phyloP scores from a whole-genome alignment of 768 basidiomycete species.

The Rubroboletus satanas region DNA sequence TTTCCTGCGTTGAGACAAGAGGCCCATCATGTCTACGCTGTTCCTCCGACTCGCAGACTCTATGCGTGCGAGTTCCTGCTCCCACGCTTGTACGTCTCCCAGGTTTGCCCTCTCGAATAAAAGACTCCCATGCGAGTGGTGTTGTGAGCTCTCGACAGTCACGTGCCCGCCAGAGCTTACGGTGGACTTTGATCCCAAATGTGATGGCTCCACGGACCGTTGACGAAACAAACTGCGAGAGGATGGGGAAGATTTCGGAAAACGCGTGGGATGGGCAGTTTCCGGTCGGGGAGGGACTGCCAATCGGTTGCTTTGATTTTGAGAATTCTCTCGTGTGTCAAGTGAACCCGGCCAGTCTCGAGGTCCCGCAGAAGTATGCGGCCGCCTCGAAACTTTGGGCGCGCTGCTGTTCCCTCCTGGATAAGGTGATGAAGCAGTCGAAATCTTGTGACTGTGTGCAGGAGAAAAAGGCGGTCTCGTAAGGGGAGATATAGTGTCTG shows the following conservation, averaged over 20 bases:
- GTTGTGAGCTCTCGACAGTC: conserved; percentile 17
- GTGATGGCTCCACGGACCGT: conserved; percentile 24
- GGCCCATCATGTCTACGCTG: conserved; percentile 37
- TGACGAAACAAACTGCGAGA: conserved; percentile 20
- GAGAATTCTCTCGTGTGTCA: conserved; percentile 15
- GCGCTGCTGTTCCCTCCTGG: conserved; percentile 25
- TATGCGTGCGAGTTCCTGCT: conserved; percentile 70
- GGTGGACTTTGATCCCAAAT: conserved; percentile 31
- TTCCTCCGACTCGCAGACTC: conserved; percentile 55
- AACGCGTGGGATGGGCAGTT: conserved; percentile 24
- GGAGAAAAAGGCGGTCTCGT: conserved; percentile 4
- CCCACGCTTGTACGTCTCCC: conserved; percentile 62
- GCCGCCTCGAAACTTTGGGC: conserved; percentile 43
- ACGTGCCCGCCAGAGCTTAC: conserved; percentile 48
- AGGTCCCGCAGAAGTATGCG: conserved; percentile 74
- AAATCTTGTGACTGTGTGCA: conserved; percentile 26
- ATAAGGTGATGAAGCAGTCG: conserved; percentile 31
- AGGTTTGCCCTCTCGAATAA: conserved; percentile 28
- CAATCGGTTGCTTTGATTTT: conserved; percentile 15
- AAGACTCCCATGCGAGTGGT: conserved; percentile 15
- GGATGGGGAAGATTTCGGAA: conserved; percentile 7
- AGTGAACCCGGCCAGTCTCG: conserved; percentile 46
- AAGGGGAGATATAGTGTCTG: conserved; percentile 3
- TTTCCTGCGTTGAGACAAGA: conserved; percentile 29
- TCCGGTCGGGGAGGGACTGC: conserved; percentile 23